phyloP scores from a whole-genome alignment of 2,329 filamentous ascomycete species.

The Pleomassaria siparia region DNA sequence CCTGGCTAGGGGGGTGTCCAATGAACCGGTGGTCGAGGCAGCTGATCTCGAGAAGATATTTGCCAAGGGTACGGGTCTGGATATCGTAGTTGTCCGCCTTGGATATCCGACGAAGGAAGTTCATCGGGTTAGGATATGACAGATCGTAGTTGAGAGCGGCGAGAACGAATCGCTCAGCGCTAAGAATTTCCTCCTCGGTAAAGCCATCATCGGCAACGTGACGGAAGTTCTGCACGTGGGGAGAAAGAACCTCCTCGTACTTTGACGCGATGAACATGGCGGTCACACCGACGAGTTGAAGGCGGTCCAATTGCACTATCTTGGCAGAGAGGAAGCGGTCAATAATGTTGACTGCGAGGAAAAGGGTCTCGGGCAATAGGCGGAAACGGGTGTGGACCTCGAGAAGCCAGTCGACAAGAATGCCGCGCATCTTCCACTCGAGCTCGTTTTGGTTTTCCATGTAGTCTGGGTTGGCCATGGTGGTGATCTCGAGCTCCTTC shows the following conservation, averaged over 20 bases:
- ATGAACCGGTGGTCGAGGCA: conserved; percentile 94
- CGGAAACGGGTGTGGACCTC: conserved; percentile 98
- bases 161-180: conserved; percentile 94
- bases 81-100: conserved; percentile 99
- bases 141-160: conserved; percentile 92
- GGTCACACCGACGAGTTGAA: conserved; percentile 95
- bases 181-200: conserved; percentile 89
- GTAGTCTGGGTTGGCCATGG: conserved; percentile 87
- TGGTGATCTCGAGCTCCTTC: conserved; percentile 77
- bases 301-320: conserved; percentile 91
- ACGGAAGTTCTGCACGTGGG: conserved; percentile 94
- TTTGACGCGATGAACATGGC: conserved; percentile 99
- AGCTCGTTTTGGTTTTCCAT: conserved; percentile 93
- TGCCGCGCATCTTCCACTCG: conserved; percentile 98
- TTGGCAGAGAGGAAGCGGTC: conserved; percentile 96
- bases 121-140: conserved; percentile 99
- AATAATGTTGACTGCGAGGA: conserved; percentile 96
- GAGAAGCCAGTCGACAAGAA: conserved; percentile 96
- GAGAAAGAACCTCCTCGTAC: conserved; percentile 97
- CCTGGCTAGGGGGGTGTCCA: conserved; percentile 81
- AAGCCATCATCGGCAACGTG: conserved; percentile 97
- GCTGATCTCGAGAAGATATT: conserved; percentile 97
- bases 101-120: conserved; percentile 96
- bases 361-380: conserved; percentile 91
- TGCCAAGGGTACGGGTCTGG: conserved; percentile 92